Evolutionary conservation across 2,329 filamentous ascomycete species (phyloP), one percentile per base, ranked within the genome.

Genomic region (Aureobasidium sp.): DNA sequence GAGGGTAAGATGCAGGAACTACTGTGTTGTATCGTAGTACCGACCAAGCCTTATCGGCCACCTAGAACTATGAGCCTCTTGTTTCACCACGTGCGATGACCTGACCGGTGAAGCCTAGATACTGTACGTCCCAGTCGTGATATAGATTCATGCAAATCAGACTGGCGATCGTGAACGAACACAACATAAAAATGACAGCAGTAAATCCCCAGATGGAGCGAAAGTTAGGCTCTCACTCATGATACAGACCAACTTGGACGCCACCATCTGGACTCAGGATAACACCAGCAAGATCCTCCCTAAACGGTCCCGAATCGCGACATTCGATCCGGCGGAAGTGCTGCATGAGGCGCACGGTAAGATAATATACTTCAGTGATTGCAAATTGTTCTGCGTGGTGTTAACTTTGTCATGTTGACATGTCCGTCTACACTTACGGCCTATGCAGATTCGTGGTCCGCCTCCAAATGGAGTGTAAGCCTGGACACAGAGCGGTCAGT

Each of bases 281-380:
- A 15, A 53, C 54, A 30, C 54, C 49, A 27, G 59, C 30, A 10
- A 62, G 21, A 13, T 62, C 55, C 44, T 62, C 59, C 3, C 3
- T 11, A 16, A 53, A 62, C 5, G 49, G 41, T 10, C 15, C 42
- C 15, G 27, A 21, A 15, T 62, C 59, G 30, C 59, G 59, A 34
- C 49, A 41, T 27, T 62, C 59, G 6, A 62, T 62, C 16, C 59
- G 41, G 3, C 52, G 59, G 41, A 61, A 61, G n/a, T 61, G 59
- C 29, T 61, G 59, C 44, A 63, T 58, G 7, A 58, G 47, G 21
- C 62, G 52, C 6, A 63, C 47, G 13, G 59, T 63, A 11, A 62
- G 34, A 15, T 63, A 61, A 45, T 55, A 61, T 13, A 49, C 54
- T 16, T 63, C 62, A 15, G 53, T 42, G 3, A 61, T 37, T 8